Evolutionary conservation across 371 early-diverging fungal species (phyloP), one percentile per base, ranked within the genome.

Genomic region (Mucor indicus): DNA sequence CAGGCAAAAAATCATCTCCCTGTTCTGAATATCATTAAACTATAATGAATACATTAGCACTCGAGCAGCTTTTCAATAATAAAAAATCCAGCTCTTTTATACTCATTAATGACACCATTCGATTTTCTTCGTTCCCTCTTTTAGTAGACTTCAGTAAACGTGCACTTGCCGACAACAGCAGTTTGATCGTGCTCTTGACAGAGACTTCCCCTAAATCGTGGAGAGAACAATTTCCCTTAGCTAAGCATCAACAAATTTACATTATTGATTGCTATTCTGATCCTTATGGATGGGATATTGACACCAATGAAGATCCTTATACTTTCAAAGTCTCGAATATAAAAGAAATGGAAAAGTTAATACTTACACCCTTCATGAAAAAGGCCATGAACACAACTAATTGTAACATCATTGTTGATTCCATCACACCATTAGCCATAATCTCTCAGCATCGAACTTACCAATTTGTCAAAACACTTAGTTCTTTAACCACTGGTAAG

Each of bases 401-500:
- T 4, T 67, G 60, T 22, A 39, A 47, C 0, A 55, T 74, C n/a
- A 20, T 70, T 22, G 57, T 74, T 27, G 75, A 74, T 38, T 67
- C 70, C 6, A 20, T 74, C 8, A 44, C 52, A 29, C 59, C 70
- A 4, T 38, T 74, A 6, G 38, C 55, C 5, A 42, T 54, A 39
- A 48, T 62, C 5, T 67, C 70, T 1, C 63, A 57, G 23, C 57
- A 61, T n/a, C 55, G 51, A 38, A 60, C 66, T 0, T 74, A 70
- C 41, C 75, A 65, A 33, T 45, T 69, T 15, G 52, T 74, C 5
- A 67, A 67, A 17, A 48, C 66, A 13, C 24, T 74, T 13, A 58
- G 64, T 15, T 64, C 70, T 3, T 46, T 73, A 7, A 69, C 74
- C 0, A 60, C 69, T 17, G 73, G 73, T 67, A 52, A 38, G 19